Evolutionary conservation across 495 filamentous ascomycete genomes (phyloP), one percentile per base, ranked within the genome.

Genomic region (Glutinoglossum americanum): DNA sequence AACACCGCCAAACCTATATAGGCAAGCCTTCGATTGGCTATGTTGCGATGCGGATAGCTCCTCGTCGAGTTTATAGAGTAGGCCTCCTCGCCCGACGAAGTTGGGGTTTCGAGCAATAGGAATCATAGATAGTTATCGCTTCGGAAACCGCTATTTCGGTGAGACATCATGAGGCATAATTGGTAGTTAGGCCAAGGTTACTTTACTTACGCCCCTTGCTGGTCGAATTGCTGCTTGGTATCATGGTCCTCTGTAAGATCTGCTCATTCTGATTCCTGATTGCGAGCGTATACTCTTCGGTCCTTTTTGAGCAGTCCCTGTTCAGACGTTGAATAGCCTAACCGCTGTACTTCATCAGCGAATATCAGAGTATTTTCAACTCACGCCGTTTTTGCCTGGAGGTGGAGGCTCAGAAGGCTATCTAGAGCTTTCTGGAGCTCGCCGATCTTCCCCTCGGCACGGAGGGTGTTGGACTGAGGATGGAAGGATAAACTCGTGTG

Each of bases 1-100:
- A 32, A 76, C 66, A 11, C 74, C 74, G 13, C 73, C 74, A 11
- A 76, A 60, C 1, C 73, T 72, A 47, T 59, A 64, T 28, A 75
- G 66, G 6, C 71, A 66, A 5, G 63, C 63, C 15, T 41, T 41
- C 17, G 37, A 17, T 17, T 41, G 37, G 37, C 15, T 3, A 35
- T 68, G 60, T 27, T 55, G 59, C 55, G 51, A 28, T 51, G 49
- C 35, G 32, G 57, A 47, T 48, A 69, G 60, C 59, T 41, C 64
- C 13, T 60, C 15, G 26, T 64, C 57, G 37, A 77, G 67, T 26
- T 63, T 55, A 11, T 47, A 48, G 27, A 77, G 62, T 5, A 68
- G 65, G 0, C 51, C 49, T 56, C 69, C 60, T 8, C 73, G 71
- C 39, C 69, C 67, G 54, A 77, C 63, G 58, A 76, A 74, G 56